These are phyloP conservation scores for Coprinopsis cinerea DNA, from an alignment of 768 basidiomycete species.

Conservation along the genomic window DNA sequence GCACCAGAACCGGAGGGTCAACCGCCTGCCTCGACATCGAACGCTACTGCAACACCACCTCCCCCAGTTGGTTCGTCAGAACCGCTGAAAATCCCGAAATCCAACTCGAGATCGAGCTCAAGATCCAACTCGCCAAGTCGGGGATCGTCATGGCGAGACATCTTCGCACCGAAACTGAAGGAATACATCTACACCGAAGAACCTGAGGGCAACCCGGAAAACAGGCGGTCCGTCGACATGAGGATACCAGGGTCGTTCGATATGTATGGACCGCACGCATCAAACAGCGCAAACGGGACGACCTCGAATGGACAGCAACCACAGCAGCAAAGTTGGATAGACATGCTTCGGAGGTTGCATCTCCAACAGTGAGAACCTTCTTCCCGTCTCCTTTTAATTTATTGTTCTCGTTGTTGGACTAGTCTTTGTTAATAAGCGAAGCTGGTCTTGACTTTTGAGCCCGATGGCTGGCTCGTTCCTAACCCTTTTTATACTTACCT, in stretches of 20 bases:
- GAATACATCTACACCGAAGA: neutral
- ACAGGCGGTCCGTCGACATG: constrained; percentile 7
- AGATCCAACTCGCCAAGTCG: neutral
- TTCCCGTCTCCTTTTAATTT: neutral
- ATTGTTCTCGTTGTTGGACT: too few species aligned
- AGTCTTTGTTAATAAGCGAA: too few species aligned
- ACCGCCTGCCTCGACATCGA: too few species aligned
- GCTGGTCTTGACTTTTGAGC: too few species aligned
- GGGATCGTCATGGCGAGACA: neutral
- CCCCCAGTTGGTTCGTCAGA: neutral
- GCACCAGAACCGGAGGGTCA: neutral
- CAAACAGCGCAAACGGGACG: neutral
- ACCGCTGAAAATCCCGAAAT: neutral
- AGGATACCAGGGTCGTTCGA: constrained; percentile 8
- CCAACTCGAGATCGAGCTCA: neutral
- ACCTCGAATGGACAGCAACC: neutral
- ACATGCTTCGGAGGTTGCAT: neutral
- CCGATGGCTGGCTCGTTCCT: too few species aligned
- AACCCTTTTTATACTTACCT: too few species aligned
- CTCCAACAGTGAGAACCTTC: neutral
- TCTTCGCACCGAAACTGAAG: neutral
- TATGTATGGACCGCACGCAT: neutral
- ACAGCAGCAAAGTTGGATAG: neutral
- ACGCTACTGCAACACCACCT: neutral
- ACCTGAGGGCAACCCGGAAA: neutral